Conservation (phyloP, 495 filamentous ascomycete genomes). For the Podospora conica region DNA sequence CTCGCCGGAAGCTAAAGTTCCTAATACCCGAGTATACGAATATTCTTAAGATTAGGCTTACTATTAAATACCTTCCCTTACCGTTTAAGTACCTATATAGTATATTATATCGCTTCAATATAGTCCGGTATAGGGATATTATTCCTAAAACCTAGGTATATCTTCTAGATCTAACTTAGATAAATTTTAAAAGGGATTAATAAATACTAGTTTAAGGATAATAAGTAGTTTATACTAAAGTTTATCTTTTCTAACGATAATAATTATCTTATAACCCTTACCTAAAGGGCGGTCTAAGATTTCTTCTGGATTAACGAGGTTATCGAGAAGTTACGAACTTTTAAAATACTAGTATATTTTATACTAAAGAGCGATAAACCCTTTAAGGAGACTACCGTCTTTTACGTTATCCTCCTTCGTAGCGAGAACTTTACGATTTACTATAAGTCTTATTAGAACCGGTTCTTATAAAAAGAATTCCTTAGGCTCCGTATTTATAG, state of each 20-base stretch:
- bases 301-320: background rate
- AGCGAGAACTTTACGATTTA: background rate
- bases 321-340: background rate
- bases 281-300: background rate
- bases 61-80: background rate
- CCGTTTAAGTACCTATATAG: background rate
- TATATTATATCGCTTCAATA: background rate
- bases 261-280: too few relatives aligned
- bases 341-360: background rate
- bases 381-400: background rate
- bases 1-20: background rate
- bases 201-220: too few relatives aligned
- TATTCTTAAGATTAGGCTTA: background rate
- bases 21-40: background rate
- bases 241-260: too few relatives aligned
- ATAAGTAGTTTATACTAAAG: too few relatives aligned
- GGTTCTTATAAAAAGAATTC: background rate
- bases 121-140: background rate
- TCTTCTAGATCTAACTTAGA: too few relatives aligned
- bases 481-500: background rate
- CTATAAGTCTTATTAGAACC: background rate
- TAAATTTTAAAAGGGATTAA: too few relatives aligned
- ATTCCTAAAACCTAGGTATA: background rate
- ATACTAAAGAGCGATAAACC: background rate
- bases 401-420: background rate